Evolutionary conservation across 768 basidiomycete genomes (phyloP), one percentile per base, ranked within the genome.

Genomic region (Harrya chromipes): DNA sequence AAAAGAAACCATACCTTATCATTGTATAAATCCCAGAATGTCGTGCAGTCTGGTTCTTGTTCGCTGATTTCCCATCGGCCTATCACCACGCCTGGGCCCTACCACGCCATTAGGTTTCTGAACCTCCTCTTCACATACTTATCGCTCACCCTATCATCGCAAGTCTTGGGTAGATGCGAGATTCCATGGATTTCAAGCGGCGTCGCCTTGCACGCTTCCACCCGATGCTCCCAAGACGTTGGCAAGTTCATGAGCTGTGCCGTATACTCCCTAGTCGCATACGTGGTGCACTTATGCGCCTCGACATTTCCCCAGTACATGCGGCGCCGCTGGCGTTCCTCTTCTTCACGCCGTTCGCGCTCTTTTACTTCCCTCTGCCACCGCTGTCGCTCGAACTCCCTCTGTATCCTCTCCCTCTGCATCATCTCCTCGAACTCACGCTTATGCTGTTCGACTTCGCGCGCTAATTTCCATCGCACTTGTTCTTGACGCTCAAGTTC

Each of bases 211-310:
- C 66, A 67, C 0, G 62, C 62, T 5, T 55, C 54, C n/a, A 62
- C 12, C 7, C 54, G 55, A 31, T 54, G 55, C 6, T 34, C 35
- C 47, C 62, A 61, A 16, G 44, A 39, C 0, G 9, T 24, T 4
- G 67, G 69, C n/a, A 70, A 39, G 35, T 69, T 69, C 42, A 55
- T 56, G 3, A 71, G 48, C 5, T 50, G 49, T 0, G 70, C 70
- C 1, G 61, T 57, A 26, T 70, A 70, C 36, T 59, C 58, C 38
- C 65, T 58, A 3, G 63, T 61, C 0, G 53, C 65, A 43, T 64
- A 69, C 0, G 62, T 59, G 21, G 47, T 59, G 48, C 70, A 71
- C 16, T 29, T 27, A 40, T 61, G 56, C 8, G 50, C 35, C 14
- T 55, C 43, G 2, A 67, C 41, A 6, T 33, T 9, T 3, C 36